Conservation (phyloP, 345 rosid species). For the Raphanus sativus region DNA sequence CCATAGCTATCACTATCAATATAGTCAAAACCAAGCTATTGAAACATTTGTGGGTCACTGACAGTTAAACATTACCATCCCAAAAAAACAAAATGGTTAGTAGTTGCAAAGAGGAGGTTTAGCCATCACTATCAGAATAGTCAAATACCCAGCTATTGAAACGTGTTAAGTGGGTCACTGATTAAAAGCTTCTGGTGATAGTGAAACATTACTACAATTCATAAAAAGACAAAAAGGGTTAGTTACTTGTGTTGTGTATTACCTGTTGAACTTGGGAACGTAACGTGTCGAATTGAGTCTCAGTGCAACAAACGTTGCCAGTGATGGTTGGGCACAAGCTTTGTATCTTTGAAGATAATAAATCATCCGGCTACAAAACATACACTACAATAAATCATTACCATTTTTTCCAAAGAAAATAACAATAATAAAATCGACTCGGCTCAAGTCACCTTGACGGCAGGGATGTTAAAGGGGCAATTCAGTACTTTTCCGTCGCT, state of each 20-base stretch:
- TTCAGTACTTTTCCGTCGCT: slow-evolving; percentile 75
- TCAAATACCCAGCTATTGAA: background rate
- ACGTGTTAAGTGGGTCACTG: background rate
- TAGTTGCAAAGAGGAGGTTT: background rate
- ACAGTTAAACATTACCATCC: background rate
- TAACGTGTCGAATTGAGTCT: slow-evolving; percentile 73
- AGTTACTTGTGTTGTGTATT: background rate
- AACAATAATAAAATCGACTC: too few relatives aligned
- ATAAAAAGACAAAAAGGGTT: background rate
- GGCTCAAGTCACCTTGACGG: slow-evolving; percentile 59
- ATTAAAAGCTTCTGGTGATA: background rate
- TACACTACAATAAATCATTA: background rate
- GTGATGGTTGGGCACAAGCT: slow-evolving; percentile 94
- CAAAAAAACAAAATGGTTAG: background rate
- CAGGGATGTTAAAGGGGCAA: slow-evolving; percentile 69
- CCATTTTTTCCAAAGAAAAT: background rate
- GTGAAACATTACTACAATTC: background rate
- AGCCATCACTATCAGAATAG: background rate
- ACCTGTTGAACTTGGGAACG: slow-evolving; percentile 85
- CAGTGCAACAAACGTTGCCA: slow-evolving; percentile 92
- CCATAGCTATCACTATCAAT: background rate
- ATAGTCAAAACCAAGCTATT: background rate
- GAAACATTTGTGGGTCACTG: background rate
- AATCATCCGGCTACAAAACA: slow-evolving; percentile 60
- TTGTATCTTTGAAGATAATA: slow-evolving; percentile 88